Base-by-base conservation (phyloP, 305 asterid species). In the Euphrasia arctica region DNA sequence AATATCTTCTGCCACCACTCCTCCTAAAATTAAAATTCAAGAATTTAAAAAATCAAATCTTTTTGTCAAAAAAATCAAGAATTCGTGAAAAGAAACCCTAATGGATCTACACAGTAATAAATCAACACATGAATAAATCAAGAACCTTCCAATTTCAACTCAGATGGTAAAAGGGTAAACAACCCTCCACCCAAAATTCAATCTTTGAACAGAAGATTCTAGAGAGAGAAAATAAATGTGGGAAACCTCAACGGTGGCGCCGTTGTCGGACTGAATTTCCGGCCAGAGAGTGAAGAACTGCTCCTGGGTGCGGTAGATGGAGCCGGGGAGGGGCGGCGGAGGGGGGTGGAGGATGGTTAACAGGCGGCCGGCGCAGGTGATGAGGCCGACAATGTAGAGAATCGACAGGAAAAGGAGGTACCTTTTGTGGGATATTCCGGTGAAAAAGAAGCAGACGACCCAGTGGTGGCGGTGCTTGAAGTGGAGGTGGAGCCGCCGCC, bases 291-390 rank as follows among this genome's bases (percentile, higher is more conserved):
- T 79, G 60, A 70, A 47, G 36, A 88, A 91, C 49, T 84, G 70
- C 52, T 88, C 81, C 7, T 85, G 86, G 75, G 91, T 86, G 15
- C 83, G 86, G 81, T 91, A 91, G 63, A 84, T 70, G 27, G 96
- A 85, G 55, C 91, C 95, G 9, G 82, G 75, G 27, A 63, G 79
- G 28, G 85, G 87, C 57, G 85, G 86, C 2, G 91, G 81, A 41
- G 75, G 85, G 32, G 70, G 88, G 74, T 76, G 86, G 56, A 85
- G 76, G 76, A 87, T 51, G 45, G 76, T 83, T 5, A 78, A 48
- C 70, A 89, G 65, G 64, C 93, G 89, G 1, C 96, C 88, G 9
- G 85, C 79, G n/a, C 83, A 89, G 74, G 82, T 77, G 79, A 86
- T 82, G 74, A 89, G 76, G 27, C 92, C 96, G 74, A 80, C 58